These are phyloP conservation scores for Beauveria sp. DNA, from an alignment of 2,329 filamentous ascomycete species.

Conservation along the genomic window DNA sequence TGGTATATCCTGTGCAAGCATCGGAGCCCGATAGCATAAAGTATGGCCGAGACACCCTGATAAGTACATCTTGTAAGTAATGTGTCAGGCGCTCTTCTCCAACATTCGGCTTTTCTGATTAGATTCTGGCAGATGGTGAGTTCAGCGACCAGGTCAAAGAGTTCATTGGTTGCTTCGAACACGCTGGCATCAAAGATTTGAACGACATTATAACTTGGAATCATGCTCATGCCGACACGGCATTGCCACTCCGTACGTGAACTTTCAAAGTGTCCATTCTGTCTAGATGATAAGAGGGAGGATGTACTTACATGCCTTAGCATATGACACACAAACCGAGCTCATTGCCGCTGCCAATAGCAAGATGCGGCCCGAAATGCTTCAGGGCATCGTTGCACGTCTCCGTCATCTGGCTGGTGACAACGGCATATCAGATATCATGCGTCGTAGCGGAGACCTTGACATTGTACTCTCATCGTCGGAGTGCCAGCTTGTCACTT, in stretches of 20 bases:
- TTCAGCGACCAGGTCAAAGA: conserved; percentile 6
- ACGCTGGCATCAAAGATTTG: background rate
- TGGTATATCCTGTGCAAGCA: background rate
- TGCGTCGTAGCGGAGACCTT: background rate
- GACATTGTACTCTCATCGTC: conserved; percentile 5
- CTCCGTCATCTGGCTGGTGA: background rate
- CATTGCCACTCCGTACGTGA: conserved; percentile 4
- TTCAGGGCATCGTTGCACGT: background rate
- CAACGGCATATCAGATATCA: background rate
- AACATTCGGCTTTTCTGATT: background rate
- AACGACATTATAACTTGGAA: conserved; percentile 9
- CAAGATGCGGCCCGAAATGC: background rate
- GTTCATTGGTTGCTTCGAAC: conserved; percentile 6
- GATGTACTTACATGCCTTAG: background rate
- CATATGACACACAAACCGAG: conserved; percentile 2
- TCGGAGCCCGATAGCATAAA: background rate
- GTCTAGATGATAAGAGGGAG: too few relatives aligned
- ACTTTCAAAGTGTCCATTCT: too few relatives aligned
- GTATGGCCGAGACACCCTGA: background rate
- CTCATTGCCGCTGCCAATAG: background rate
- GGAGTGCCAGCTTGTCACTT: background rate
- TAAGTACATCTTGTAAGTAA: conserved; percentile 1
- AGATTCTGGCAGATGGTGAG: background rate
- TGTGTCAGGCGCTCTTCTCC: too few relatives aligned
- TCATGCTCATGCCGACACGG: background rate